Evolutionary conservation across 2,329 filamentous ascomycete genomes (phyloP).

Genomic region (Clonostachys chloroleuca): DNA sequence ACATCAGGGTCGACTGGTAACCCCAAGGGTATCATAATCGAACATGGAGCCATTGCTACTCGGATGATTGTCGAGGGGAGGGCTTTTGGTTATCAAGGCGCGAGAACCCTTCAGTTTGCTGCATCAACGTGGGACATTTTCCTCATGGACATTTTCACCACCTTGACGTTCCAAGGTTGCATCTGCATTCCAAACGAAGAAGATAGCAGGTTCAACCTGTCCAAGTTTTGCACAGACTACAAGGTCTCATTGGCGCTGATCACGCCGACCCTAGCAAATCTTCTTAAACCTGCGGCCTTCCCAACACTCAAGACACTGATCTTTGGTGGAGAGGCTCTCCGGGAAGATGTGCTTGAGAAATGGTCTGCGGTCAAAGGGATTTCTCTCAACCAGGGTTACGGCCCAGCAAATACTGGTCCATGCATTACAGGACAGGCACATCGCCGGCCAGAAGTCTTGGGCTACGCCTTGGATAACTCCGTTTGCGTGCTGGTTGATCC

Average conservation of each 20-base stretch:
- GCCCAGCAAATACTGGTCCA: too few relatives aligned
- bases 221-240: not conserved
- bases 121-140: slow-evolving; percentile 49
- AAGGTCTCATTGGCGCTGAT: not conserved
- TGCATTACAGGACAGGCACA: too few relatives aligned
- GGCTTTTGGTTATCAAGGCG: slow-evolving; percentile 35
- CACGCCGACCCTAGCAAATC: not conserved
- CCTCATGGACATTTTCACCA: slow-evolving; percentile 49
- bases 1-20: slow-evolving; percentile 47
- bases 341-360: too few relatives aligned
- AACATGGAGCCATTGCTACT: not conserved
- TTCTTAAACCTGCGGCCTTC: not conserved
- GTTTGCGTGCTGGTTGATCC: too few relatives aligned
- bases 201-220: slow-evolving; percentile 21
- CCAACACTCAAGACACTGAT: not conserved
- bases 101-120: slow-evolving; percentile 3
- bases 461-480: too few relatives aligned
- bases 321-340: not conserved
- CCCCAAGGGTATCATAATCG: slow-evolving; percentile 28
- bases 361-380: too few relatives aligned
- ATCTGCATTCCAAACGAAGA: slow-evolving; percentile 52
- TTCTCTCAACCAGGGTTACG: too few relatives aligned
- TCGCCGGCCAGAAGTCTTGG: too few relatives aligned
- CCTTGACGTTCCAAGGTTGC: slow-evolving; percentile 40
- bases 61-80: slow-evolving; percentile 6